phyloP scores from a whole-genome alignment of 371 early-diverging fungal genomes.

The Lichtheimia hyalospora region DNA sequence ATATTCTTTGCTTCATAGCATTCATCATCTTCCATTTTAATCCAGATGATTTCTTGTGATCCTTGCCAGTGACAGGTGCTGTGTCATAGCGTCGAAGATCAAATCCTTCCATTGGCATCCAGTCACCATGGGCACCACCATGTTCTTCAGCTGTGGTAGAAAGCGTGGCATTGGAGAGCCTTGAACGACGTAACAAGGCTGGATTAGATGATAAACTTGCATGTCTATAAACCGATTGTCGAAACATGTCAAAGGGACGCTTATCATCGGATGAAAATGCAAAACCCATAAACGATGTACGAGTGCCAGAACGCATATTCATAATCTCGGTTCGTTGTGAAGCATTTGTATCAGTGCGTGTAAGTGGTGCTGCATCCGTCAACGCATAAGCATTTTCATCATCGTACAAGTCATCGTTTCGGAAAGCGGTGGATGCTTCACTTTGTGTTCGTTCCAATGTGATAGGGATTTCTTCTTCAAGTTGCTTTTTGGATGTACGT shows the following conservation, averaged over 20 bases:
- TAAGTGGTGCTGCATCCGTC: constrained; percentile 11
- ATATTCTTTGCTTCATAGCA: constrained; percentile 27
- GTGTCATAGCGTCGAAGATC: constrained; percentile 31
- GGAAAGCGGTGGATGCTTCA: constrained; percentile 15
- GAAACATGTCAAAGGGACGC: constrained; percentile 42
- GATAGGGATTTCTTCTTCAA: constrained; percentile 37
- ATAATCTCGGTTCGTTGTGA: constrained; percentile 41
- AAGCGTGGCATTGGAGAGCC: constrained; percentile 14
- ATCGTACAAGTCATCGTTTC: constrained; percentile 12
- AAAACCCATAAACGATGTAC: constrained; percentile 48
- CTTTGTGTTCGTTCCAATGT: constrained; percentile 31
- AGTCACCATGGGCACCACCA: constrained; percentile 18
- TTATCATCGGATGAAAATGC: constrained; percentile 49
- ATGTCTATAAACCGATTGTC: constrained; percentile 43
- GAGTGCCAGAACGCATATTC: constrained; percentile 48
- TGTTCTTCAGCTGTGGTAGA: constrained; percentile 2
- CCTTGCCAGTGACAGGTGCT: constrained; percentile 16
- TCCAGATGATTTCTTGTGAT: constrained; percentile 15
- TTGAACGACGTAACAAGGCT: constrained; percentile 10
- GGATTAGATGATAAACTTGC: constrained; percentile 5
- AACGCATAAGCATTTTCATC: constrained; percentile 20
- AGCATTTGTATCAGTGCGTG: constrained; percentile 22
- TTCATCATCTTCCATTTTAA: constrained; percentile 40
- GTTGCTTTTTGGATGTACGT: constrained; percentile 3
- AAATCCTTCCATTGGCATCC: constrained; percentile 44